A percentile compares a stretch with the other conserved stretches of the same genome.
Conservation (phyloP, 768 basidiomycete species). For the Krasilnikovozyma curviuscula region DNA sequence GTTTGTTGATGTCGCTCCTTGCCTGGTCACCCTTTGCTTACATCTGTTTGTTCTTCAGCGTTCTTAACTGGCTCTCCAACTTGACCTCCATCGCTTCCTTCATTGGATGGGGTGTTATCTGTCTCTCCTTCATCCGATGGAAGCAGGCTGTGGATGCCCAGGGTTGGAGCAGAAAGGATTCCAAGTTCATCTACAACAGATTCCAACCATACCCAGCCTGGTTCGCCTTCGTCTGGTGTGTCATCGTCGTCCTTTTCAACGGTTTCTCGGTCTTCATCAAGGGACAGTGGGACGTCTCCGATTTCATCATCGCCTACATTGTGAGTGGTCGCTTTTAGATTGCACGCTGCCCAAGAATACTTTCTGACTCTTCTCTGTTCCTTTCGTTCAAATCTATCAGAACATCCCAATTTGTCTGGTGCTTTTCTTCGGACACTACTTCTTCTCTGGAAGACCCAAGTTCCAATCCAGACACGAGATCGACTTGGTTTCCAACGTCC, state of each 20-base stretch:
- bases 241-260: conserved; percentile 18
- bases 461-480: conserved; percentile 7
- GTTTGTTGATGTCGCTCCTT: neutral
- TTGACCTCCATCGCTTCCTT: conserved; percentile 34
- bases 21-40: too few species aligned
- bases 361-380: neutral
- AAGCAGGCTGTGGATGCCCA: conserved; percentile 3
- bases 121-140: conserved; percentile 4
- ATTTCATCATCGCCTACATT: conserved; percentile 18
- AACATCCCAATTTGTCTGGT: neutral
- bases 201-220: conserved; percentile 15
- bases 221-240: conserved; percentile 16
- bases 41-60: conserved; percentile 45
- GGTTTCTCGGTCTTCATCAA: conserved; percentile 19
- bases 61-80: conserved; percentile 35
- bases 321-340: too few species aligned
- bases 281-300: conserved; percentile 13
- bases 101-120: conserved; percentile 2
- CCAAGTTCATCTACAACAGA: conserved; percentile 3
- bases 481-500: conserved; percentile 16
- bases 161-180: conserved; percentile 3
- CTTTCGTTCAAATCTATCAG: neutral
- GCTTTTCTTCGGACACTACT: conserved; percentile 12
- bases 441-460: conserved; percentile 7
- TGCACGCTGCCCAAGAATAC: too few species aligned